Percentiles rank a stretch among this genome's conserved stretches.
These are phyloP conservation scores for Linnemannia elongata DNA, from an alignment of 192 early-diverging fungal genomes.

Conservation along the genomic window DNA sequence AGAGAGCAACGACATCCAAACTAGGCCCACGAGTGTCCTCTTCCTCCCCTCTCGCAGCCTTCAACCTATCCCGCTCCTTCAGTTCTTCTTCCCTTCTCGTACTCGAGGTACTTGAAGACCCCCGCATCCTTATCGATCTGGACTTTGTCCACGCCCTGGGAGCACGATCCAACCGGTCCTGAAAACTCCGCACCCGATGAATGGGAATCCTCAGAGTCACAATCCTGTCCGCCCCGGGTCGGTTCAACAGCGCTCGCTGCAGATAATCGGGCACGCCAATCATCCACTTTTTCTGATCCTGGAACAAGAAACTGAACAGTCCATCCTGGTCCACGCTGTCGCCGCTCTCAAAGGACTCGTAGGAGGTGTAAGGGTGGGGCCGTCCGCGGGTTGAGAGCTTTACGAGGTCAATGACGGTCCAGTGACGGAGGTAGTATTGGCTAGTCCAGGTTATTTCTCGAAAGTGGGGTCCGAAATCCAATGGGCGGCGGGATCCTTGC, in stretches of 20 bases:
- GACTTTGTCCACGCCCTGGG: not conserved
- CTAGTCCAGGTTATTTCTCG: constrained; percentile 11
- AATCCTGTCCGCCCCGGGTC: constrained; percentile 22
- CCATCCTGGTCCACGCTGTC: not conserved
- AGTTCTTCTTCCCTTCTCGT: too few relatives aligned
- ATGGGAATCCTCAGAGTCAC: constrained; percentile 30
- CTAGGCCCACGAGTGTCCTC: too few relatives aligned
- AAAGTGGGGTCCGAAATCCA: constrained; percentile 14
- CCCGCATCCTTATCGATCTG: too few relatives aligned
- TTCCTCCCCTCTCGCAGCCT: too few relatives aligned
- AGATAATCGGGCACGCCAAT: constrained; percentile 22
- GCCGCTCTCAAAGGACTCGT: not conserved
- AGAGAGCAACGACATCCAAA: too few relatives aligned
- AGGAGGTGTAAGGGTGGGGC: not conserved
- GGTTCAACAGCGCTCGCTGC: constrained; percentile 30
- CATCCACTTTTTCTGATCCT: not conserved
- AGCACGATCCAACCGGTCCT: constrained; percentile 22
- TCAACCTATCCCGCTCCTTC: too few relatives aligned
- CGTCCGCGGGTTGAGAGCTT: constrained; percentile 16
- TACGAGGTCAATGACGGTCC: constrained; percentile 21
- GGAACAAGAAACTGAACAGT: not conserved
- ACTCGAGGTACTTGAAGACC: too few relatives aligned
- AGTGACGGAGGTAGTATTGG: constrained; percentile 21
- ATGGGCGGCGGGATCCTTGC: not conserved
- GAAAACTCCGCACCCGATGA: constrained; percentile 28